Conservation (phyloP, 352 stramenopile species). For the Aphanomyces euteiches region DNA sequence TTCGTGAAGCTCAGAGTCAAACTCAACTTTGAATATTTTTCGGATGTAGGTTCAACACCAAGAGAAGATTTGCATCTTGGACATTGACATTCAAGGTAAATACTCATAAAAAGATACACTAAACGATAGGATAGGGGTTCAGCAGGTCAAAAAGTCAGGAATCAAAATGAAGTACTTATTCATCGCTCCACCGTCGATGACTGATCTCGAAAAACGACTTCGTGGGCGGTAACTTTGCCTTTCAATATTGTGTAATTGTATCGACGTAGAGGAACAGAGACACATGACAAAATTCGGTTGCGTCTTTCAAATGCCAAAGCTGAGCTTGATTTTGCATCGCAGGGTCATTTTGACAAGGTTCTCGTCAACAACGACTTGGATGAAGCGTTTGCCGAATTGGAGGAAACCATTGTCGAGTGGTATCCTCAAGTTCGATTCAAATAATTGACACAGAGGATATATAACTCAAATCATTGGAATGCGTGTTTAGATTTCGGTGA, state of each 20-base stretch:
- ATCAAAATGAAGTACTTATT: constrained; percentile 94
- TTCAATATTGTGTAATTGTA: background rate
- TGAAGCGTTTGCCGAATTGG: constrained; percentile 69
- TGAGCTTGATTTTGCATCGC: constrained; percentile 90
- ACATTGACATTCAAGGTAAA: constrained; percentile 95
- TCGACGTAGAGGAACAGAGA: constrained; percentile 85
- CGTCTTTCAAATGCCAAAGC: constrained; percentile 91
- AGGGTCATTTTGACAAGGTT: constrained; percentile 84
- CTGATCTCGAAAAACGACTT: constrained; percentile 92
- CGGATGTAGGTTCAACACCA: constrained; percentile 64
- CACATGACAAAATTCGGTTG: constrained; percentile 93
- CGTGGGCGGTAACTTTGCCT: constrained; percentile 61
- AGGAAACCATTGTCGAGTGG: constrained; percentile 65
- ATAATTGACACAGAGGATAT: background rate
- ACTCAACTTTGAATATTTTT: background rate
- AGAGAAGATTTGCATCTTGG: constrained; percentile 97
- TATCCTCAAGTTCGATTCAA: constrained; percentile 64
- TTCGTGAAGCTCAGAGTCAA: background rate
- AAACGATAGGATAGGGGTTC: constrained; percentile 62
- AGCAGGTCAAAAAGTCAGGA: constrained; percentile 88
- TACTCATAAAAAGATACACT: no score
- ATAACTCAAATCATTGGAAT: constrained; percentile 1
- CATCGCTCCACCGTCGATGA: constrained; percentile 94
- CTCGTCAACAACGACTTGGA: constrained; percentile 90
- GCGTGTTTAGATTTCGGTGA: background rate